A percentile compares a stretch with the other conserved stretches of the same genome.
These are phyloP conservation scores for Penicillium manginii DNA, from an alignment of 495 filamentous ascomycete genomes.

Conservation along the genomic window DNA sequence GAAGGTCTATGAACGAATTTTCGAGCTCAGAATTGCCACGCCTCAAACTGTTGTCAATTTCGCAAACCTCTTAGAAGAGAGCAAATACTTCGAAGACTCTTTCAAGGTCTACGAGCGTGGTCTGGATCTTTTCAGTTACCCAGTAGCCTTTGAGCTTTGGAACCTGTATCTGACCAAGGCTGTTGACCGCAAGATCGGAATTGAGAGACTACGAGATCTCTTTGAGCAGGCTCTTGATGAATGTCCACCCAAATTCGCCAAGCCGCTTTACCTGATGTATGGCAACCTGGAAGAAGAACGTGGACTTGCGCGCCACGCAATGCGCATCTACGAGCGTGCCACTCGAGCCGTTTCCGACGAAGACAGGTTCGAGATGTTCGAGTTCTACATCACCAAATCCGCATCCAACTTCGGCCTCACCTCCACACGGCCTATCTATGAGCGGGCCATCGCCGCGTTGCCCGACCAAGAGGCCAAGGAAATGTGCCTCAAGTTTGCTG, in stretches of 20 bases:
- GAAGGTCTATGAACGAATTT: slow-evolving; percentile 95
- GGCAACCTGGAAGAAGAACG: slow-evolving; percentile 96
- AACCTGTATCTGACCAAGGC: slow-evolving; percentile 98
- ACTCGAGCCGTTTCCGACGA: slow-evolving; percentile 95
- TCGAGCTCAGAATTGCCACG: slow-evolving; percentile 96
- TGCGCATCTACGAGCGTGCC: slow-evolving; percentile 98
- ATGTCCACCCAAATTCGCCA: slow-evolving; percentile 94
- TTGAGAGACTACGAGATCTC: slow-evolving; percentile 91
- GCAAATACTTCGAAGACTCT: slow-evolving; percentile 94
- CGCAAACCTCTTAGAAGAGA: slow-evolving; percentile 92
- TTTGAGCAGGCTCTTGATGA: slow-evolving; percentile 97
- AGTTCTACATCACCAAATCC: slow-evolving; percentile 99
- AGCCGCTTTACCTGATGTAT: slow-evolving; percentile 96
- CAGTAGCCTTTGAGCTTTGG: slow-evolving; percentile 98
- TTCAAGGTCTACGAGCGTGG: slow-evolving; percentile 98
- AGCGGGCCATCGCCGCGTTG: slow-evolving; percentile 86
- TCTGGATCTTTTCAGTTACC: slow-evolving; percentile 94
- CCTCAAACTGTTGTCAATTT: slow-evolving; percentile 99
- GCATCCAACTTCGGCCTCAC: slow-evolving; percentile 97
- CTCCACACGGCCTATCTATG: slow-evolving; percentile 96
- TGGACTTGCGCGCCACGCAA: slow-evolving; percentile 93
- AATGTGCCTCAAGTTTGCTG: slow-evolving; percentile 99
- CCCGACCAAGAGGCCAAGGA: slow-evolving; percentile 93
- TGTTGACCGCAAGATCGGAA: slow-evolving; percentile 90
- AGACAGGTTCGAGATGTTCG: slow-evolving; percentile 96